These are phyloP conservation scores for Rauvolfia tetraphylla DNA, from an alignment of 257 asterid species.

Conservation along the genomic window DNA sequence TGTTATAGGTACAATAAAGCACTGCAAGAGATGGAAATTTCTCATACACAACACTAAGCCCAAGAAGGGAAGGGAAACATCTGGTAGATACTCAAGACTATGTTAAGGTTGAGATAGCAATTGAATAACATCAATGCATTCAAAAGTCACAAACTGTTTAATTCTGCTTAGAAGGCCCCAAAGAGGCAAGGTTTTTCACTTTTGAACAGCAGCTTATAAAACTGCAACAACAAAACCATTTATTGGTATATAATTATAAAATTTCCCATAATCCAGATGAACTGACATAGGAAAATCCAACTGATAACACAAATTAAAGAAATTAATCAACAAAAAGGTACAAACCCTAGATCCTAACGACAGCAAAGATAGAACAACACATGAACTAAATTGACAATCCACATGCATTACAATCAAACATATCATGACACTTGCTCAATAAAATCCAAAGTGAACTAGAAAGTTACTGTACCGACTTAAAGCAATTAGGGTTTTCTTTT, in stretches of 20 bases:
- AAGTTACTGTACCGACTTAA: constrained; percentile 7
- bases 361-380: constrained; percentile 12
- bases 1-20: constrained; percentile 25
- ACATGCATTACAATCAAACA: constrained; percentile 17
- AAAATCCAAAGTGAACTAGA: constrained; percentile 14
- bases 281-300: neutral
- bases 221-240: neutral
- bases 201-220: neutral
- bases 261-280: neutral
- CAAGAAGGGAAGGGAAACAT: neutral
- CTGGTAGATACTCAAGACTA: neutral
- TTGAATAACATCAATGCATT: too few relatives aligned
- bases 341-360: constrained; percentile 47
- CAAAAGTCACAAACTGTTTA: neutral
- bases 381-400: constrained; percentile 12
- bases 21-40: constrained; percentile 16
- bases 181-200: neutral
- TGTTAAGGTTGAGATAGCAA: constrained; percentile 1
- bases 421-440: constrained; percentile 1
- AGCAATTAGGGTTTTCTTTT: constrained; percentile 51
- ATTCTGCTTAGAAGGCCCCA: neutral
- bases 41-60: neutral
- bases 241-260: neutral
- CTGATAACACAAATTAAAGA: neutral
- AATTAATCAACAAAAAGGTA: constrained; percentile 3